These are phyloP conservation scores for Oryza meridionalis DNA, from an alignment of 176 grass and related monocot species.

Conservation along the genomic window DNA sequence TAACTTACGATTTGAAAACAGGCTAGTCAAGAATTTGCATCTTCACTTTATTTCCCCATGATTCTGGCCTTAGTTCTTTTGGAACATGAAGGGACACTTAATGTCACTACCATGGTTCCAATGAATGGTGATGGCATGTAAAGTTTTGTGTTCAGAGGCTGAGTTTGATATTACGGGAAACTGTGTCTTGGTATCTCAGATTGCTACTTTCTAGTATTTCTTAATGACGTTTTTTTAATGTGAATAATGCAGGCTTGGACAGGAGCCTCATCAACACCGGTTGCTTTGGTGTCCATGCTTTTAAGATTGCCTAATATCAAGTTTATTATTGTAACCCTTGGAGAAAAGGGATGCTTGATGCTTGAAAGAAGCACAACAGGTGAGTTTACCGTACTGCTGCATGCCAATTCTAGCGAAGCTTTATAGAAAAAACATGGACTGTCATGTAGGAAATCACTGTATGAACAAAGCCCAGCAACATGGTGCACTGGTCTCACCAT, in stretches of 20 bases:
- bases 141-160: background rate
- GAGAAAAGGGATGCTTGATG: constrained; percentile 85
- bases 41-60: background rate
- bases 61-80: background rate
- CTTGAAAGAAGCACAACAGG: constrained; percentile 79
- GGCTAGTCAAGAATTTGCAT: background rate
- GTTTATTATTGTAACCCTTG: constrained; percentile 81
- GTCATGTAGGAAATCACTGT: background rate
- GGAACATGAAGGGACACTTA: background rate
- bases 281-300: constrained; percentile 81
- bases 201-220: constrained; percentile 2
- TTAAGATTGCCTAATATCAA: constrained; percentile 82
- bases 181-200: background rate
- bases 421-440: background rate
- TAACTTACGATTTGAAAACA: too few species aligned
- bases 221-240: constrained; percentile 21
- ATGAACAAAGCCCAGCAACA: background rate
- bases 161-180: background rate
- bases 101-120: background rate
- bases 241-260: constrained; percentile 71
- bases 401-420: background rate
- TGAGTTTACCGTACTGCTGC: constrained; percentile 32
- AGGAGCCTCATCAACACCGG: constrained; percentile 56
- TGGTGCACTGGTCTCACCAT: background rate
- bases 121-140: background rate